Base-by-base conservation (phyloP, 495 filamentous ascomycete species). In the Hypomontagnella monticulosa region DNA sequence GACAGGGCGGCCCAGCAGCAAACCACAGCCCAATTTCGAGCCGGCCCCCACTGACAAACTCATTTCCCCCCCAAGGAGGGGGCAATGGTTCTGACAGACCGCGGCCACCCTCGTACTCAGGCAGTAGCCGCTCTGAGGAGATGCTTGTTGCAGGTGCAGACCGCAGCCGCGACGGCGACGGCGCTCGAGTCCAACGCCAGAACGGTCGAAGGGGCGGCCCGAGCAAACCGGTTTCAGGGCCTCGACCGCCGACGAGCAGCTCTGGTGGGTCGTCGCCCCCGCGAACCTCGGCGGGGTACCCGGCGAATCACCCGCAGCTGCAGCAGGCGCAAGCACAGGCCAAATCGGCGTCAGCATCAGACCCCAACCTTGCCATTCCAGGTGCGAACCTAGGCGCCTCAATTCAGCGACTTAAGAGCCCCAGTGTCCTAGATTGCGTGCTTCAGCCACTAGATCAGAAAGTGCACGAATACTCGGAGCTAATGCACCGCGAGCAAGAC, bases 381-480 rank as follows among this genome's bases (percentile, higher is more conserved):
- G 56, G 46, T 20, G 18, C 54, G 18, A 40, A 32, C 59, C 12
- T 57, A n/a, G 55, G 43, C 32, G 63, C 59, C 0, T 55, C 61
- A 11, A 70, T 73, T 56, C 71, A 62, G 41, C 71, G 71, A n/a
- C 70, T 74, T 6, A 72, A 72, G 61, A 72, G 66, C 42, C 72
- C 72, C 3, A 72, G 63, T 30, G 70, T 74, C 10, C 38, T 65
- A 3, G 70, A 74, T 10, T 70, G 66, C 57, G 72, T 74, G 56
- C 58, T 74, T 23, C 69, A 74, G 57, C 72, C 72, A 12, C 70
- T 74, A 0, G 70, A 72, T 3, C 63, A 65, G 40, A 74, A 74
- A 37, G 61, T 72, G 37, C 69, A 48, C 49, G 72, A 74, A 51
- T 74, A 74, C 50, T 54, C 60, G 9, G 57, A 57, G 23, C 15